Evolutionary conservation across 768 basidiomycete genomes (phyloP).

Genomic region (Holtermannia corniformis): DNA sequence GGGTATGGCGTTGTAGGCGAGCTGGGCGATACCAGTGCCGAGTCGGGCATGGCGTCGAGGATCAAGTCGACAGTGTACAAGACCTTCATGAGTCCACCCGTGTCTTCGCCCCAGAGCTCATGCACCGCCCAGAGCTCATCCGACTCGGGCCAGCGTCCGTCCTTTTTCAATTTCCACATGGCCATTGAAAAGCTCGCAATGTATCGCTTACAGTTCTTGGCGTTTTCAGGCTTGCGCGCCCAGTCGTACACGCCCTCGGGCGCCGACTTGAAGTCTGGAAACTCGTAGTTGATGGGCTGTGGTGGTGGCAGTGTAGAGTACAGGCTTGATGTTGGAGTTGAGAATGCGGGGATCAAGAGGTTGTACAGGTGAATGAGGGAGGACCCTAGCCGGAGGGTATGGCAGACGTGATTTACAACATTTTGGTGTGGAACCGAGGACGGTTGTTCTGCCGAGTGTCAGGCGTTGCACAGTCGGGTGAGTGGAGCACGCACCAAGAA

Average conservation of each 20-base stretch:
- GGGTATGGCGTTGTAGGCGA: slow-evolving; percentile 32
- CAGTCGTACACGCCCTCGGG: slow-evolving; percentile 33
- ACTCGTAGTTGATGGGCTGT: slow-evolving; percentile 25
- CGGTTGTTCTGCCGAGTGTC: slow-evolving; percentile 25
- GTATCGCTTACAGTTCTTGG: slow-evolving; percentile 73
- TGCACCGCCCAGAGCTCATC: slow-evolving; percentile 76
- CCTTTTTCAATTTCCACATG: slow-evolving; percentile 57
- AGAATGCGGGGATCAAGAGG: slow-evolving; percentile 50
- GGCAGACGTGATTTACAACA: slow-evolving; percentile 90
- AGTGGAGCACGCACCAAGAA: slow-evolving; percentile 30
- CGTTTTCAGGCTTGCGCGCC: slow-evolving; percentile 52
- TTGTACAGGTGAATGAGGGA: slow-evolving; percentile 96
- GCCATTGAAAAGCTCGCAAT: slow-evolving; percentile 88
- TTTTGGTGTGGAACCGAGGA: slow-evolving; percentile 45
- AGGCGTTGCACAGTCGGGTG: no score
- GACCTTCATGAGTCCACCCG: slow-evolving; percentile 72
- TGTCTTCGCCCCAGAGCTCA: slow-evolving; percentile 78
- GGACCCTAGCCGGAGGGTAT: slow-evolving; percentile 82
- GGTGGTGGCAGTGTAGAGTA: slow-evolving; percentile 16
- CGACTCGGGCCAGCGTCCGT: slow-evolving; percentile 53
- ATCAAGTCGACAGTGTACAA: slow-evolving; percentile 36
- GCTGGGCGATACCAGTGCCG: slow-evolving; percentile 41
- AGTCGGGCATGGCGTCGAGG: slow-evolving; percentile 35
- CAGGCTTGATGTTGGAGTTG: slow-evolving; percentile 15
- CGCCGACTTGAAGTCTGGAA: slow-evolving; percentile 27